A percentile compares a stretch with the other conserved stretches of the same genome.
These are phyloP conservation scores for Talaromyces sp. DNA, from an alignment of 2,329 filamentous ascomycete genomes.

Conservation along the genomic window DNA sequence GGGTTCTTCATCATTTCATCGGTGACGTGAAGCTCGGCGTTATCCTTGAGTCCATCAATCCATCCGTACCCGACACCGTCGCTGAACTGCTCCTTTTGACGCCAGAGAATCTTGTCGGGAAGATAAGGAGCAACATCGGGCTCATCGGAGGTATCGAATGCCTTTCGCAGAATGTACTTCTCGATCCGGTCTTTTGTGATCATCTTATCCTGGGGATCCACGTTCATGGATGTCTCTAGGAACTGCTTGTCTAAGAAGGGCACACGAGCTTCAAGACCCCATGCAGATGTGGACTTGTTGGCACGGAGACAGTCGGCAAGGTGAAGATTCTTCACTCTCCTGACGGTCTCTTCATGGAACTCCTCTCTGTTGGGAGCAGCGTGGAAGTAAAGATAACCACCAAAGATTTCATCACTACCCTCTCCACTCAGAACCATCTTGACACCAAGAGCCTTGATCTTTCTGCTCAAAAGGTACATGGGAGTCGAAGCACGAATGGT, in stretches of 20 bases:
- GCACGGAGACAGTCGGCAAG: conserved; percentile 93
- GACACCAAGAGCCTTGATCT: conserved; percentile 99
- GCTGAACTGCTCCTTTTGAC: conserved; percentile 99
- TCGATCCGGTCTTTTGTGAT: conserved; percentile 86
- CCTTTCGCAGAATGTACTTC: conserved; percentile 97
- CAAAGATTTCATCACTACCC: conserved; percentile 96
- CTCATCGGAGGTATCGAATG: conserved; percentile 89
- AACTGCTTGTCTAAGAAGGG: conserved; percentile 98
- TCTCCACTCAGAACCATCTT: conserved; percentile 99
- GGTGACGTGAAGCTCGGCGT: conserved; percentile 80
- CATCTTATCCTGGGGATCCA: conserved; percentile 94
- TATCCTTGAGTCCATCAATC: conserved; percentile 97
- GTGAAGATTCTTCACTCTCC: conserved; percentile 93
- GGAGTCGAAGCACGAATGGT: conserved; percentile 97
- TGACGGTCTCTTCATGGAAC: conserved; percentile 95
- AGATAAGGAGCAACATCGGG: conserved; percentile 78
- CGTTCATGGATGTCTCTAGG: conserved; percentile 86
- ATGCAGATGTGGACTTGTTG: conserved; percentile 98
- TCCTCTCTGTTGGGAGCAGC: conserved; percentile 82
- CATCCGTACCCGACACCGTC: conserved; percentile 98
- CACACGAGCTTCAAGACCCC: conserved; percentile 96
- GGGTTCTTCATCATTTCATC: conserved; percentile 99
- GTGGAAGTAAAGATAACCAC: conserved; percentile 98
- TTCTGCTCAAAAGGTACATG: conserved; percentile 95
- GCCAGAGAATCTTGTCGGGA: conserved; percentile 93